Conservation (phyloP, 805 yeast species). For the Saccharomyces jurei region DNA sequence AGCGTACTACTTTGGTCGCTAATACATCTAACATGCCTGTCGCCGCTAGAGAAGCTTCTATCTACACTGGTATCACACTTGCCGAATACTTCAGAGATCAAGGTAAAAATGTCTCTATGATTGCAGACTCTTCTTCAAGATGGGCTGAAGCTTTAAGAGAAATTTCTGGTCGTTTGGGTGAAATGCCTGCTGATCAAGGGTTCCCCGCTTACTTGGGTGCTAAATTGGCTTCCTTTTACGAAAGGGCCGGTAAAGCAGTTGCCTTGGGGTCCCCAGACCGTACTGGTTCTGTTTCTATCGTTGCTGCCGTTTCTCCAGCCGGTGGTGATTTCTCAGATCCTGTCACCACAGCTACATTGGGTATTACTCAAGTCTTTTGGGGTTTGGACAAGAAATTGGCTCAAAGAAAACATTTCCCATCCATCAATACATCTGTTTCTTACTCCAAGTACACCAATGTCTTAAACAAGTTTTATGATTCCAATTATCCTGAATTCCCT, state of each 20-base stretch:
- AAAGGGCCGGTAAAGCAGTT: slow-evolving; percentile 96
- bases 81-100: slow-evolving; percentile 99
- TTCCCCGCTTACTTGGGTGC: slow-evolving; percentile 99
- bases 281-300: slow-evolving; percentile 96
- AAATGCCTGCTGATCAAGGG: slow-evolving; percentile 99
- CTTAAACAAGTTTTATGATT: slow-evolving; percentile 75
- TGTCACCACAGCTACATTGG: slow-evolving; percentile 94
- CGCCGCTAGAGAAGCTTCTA: slow-evolving; percentile 99
- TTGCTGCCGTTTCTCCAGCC: slow-evolving; percentile 99
- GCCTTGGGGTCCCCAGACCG: slow-evolving; percentile 96
- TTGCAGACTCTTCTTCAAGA: slow-evolving; percentile 99
- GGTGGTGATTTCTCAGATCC: slow-evolving; percentile 99
- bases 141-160: slow-evolving; percentile 99
- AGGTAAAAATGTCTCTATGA: slow-evolving; percentile 98
- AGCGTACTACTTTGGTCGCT: slow-evolving; percentile 97
- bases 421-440: slow-evolving; percentile 91
- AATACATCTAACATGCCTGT: slow-evolving; percentile 99
- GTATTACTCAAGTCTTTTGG: slow-evolving; percentile 99
- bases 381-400: slow-evolving; percentile 98
- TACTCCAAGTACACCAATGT: slow-evolving; percentile 93
- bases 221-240: slow-evolving; percentile 96
- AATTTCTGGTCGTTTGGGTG: slow-evolving; percentile 99
- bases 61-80: slow-evolving; percentile 95
- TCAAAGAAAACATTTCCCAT: slow-evolving; percentile 99
- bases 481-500: slow-evolving; percentile 86